These are phyloP conservation scores for Cokeromyces recurvatus DNA, from an alignment of 371 early-diverging fungal genomes.

Conservation along the genomic window DNA sequence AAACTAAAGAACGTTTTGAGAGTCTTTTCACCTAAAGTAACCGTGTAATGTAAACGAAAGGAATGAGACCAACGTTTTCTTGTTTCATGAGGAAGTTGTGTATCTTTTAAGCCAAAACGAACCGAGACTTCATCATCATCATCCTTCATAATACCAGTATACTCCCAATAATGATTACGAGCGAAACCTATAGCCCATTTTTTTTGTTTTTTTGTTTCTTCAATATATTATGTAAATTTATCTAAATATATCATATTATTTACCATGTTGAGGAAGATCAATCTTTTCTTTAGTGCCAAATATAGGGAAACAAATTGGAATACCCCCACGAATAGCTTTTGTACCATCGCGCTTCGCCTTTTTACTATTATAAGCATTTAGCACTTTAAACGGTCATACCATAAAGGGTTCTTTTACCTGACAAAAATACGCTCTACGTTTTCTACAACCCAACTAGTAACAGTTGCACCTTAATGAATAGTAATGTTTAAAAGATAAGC, in stretches of 20 bases:
- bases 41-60: conserved; percentile 77
- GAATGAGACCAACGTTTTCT: conserved; percentile 62
- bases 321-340: conserved; percentile 87
- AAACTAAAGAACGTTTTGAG: conserved; percentile 64
- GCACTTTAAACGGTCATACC: neutral
- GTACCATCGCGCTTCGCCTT: conserved; percentile 71
- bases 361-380: conserved; percentile 27
- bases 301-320: conserved; percentile 79
- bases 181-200: too few relatives aligned
- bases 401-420: conserved; percentile 39
- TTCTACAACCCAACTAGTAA: conserved; percentile 71
- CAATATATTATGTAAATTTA: too few relatives aligned
- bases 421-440: conserved; percentile 73
- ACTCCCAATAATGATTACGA: conserved; percentile 69
- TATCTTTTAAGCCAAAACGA: conserved; percentile 64
- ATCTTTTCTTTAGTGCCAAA: conserved; percentile 64
- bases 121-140: conserved; percentile 61
- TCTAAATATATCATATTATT: too few relatives aligned
- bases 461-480: conserved; percentile 74
- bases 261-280: conserved; percentile 67
- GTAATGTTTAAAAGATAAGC: too few relatives aligned
- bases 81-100: conserved; percentile 51
- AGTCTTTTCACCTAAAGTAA: conserved; percentile 66
- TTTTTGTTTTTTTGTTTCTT: too few relatives aligned
- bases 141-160: conserved; percentile 40